Conservation (phyloP, 2,329 filamentous ascomycete species). For the Penicillium griseofulvum region DNA sequence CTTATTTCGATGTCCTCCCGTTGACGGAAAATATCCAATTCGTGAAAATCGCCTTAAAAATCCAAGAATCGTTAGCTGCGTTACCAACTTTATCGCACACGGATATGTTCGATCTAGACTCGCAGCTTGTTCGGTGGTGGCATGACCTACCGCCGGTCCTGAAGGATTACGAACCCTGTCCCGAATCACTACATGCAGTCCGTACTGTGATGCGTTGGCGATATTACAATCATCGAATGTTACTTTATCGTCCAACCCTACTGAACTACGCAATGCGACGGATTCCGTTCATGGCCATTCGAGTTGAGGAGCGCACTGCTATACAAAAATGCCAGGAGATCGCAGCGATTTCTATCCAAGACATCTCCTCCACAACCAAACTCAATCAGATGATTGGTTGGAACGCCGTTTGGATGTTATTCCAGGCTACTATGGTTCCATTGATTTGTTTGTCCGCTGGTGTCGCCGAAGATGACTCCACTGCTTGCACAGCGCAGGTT, state of each 20-base stretch:
- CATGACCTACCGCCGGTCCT: constrained; percentile 65
- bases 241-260: constrained; percentile 68
- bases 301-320: constrained; percentile 61
- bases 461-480: constrained; percentile 1
- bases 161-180: constrained; percentile 61
- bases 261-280: constrained; percentile 58
- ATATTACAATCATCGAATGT: constrained; percentile 71
- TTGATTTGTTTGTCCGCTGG: constrained; percentile 39
- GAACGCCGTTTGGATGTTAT: constrained; percentile 76
- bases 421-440: constrained; percentile 74
- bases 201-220: constrained; percentile 76
- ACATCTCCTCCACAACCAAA: constrained; percentile 66
- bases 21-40: constrained; percentile 72
- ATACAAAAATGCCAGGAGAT: constrained; percentile 67
- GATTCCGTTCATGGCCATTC: constrained; percentile 48
- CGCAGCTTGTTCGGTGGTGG: constrained; percentile 68
- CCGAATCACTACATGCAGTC: constrained; percentile 65
- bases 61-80: constrained; percentile 70
- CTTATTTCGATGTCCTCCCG: constrained; percentile 63
- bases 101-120: constrained; percentile 63
- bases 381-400: constrained; percentile 71
- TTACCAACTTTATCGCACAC: constrained; percentile 61
- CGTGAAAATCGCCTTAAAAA: constrained; percentile 70
- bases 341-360: constrained; percentile 66
- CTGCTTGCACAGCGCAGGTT: constrained; percentile 10